These are phyloP conservation scores for Chaetomiaceae sp. DNA, from an alignment of 2,329 filamentous ascomycete species.

Conservation along the genomic window DNA sequence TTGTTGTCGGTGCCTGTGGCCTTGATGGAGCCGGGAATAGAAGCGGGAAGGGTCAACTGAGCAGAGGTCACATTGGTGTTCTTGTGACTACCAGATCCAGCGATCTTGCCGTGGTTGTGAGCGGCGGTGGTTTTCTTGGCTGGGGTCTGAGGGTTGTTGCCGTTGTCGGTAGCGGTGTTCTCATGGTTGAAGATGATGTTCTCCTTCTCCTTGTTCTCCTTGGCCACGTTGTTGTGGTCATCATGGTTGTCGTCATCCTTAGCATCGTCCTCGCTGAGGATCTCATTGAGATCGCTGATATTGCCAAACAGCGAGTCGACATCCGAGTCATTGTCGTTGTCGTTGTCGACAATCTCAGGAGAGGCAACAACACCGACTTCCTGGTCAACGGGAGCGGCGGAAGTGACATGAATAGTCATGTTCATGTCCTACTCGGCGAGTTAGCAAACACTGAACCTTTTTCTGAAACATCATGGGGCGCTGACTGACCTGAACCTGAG, in stretches of 20 bases:
- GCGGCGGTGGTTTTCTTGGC: neutral
- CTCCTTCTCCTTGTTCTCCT: neutral
- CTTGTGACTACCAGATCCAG: neutral
- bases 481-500: constrained; percentile 1
- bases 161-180: no score
- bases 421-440: neutral
- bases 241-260: neutral
- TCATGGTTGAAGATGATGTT: neutral
- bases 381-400: neutral
- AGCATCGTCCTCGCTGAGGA: neutral
- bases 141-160: neutral
- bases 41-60: neutral
- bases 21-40: neutral
- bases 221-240: neutral
- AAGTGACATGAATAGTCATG: neutral
- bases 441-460: neutral
- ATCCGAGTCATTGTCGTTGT: neutral
- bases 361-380: neutral
- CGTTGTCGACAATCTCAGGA: neutral
- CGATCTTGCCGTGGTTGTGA: neutral
- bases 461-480: neutral
- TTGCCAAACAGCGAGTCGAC: constrained; percentile 8
- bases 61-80: neutral
- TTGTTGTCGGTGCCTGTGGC: neutral
- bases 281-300: neutral